phyloP scores from a whole-genome alignment of 2,329 filamentous ascomycete species.

The Colletotrichum sp. region DNA sequence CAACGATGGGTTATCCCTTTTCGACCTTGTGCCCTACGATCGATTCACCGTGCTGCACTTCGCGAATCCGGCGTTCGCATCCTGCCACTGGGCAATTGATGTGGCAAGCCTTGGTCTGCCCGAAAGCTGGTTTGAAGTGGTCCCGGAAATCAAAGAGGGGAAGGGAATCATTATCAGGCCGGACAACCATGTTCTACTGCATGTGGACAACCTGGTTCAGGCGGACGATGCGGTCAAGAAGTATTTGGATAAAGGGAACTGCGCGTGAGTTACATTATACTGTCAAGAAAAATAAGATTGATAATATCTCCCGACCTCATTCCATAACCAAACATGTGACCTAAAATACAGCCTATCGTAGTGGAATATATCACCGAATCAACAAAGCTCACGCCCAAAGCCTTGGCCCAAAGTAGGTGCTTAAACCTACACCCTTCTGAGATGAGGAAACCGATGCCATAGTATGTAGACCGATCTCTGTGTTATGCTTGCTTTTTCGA shows the following conservation, averaged over 20 bases:
- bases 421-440: background rate
- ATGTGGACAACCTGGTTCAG: background rate
- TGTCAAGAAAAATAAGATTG: background rate
- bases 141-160: background rate
- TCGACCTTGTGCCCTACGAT: slow-evolving; percentile 11
- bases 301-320: background rate
- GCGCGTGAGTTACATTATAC: background rate
- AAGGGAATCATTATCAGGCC: slow-evolving; percentile 10
- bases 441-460: slow-evolving; percentile 3
- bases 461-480: background rate
- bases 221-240: background rate
- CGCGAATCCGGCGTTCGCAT: background rate
- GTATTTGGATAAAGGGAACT: background rate
- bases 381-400: background rate
- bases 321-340: background rate
- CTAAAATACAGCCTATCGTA: background rate
- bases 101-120: background rate
- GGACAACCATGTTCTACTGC: slow-evolving; percentile 2
- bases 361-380: rapidly evolving
- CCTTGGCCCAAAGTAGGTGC: slow-evolving; percentile 2
- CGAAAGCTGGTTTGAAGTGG: background rate
- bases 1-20: background rate
- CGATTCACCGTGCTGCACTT: slow-evolving; percentile 7
- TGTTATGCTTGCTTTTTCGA: background rate
- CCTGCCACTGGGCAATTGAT: slow-evolving; percentile 7